Base-by-base conservation (phyloP, 768 basidiomycete genomes). In the Neoboletus magnificus region DNA sequence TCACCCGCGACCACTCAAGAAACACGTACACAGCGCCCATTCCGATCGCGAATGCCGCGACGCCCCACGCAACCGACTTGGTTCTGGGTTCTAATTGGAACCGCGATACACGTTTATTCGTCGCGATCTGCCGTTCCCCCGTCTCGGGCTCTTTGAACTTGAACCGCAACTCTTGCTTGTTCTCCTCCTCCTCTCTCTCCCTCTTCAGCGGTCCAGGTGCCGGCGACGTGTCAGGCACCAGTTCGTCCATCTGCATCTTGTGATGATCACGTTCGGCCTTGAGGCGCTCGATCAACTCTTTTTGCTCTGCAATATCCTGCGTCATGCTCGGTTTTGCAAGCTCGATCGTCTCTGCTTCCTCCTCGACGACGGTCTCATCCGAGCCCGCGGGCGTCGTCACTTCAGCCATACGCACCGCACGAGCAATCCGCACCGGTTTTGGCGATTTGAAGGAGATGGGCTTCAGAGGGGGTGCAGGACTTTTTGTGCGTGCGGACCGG, bases 1-100 rank as follows among this genome's bases (percentile, higher is more conserved):
- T 1, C 15, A 9, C 20, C 9, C 33, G 15, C 5, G 15, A 42
- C 7, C 22, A 44, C 5, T 27, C 9, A 27, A 25, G 18, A 56
- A 44, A n/a, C 54, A 84, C 87, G 74, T 64, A 93, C 90, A 88
- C 80, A 58, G 90, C 91, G 48, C 89, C 82, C 69, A 89, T 75
- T 29, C 91, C 91, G 48, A 92, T 76, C 36, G 89, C 90, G 71
- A 96, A 95, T 20, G 88, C 87, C 36, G 89, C 79, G 20, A 88
- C 76, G 36, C 92, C 92, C 91, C 91, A 94, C 3, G 87, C 89
- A 51, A 87, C 77, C 35, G 85, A 84, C 72, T 87, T 89, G 62
- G 82, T 81, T 65, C 83, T 80, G 12, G 91, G 85, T 60, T 85
- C 80, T 59, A 86, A 66, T 45, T 76, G 66, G 69, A 81, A 81